A percentile compares a stretch with the other conserved stretches of the same genome.
Conservation (phyloP, 2,329 filamentous ascomycete genomes). For the Aphanoascus verrucosus region DNA sequence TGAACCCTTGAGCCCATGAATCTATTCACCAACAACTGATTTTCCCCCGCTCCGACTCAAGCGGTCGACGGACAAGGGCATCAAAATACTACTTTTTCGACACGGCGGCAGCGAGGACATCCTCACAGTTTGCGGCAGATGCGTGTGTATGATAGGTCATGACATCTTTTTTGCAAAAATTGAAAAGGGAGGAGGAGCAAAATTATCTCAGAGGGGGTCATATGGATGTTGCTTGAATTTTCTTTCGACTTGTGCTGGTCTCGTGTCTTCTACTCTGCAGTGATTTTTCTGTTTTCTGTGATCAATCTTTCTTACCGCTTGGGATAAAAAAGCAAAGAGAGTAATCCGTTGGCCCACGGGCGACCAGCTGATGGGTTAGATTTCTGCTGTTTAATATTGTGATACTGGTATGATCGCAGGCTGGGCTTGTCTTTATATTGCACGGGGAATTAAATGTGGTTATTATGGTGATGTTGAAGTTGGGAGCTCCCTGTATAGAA, state of each 20-base stretch:
- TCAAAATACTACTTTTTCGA: not conserved
- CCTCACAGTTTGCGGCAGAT: not conserved
- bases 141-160: constrained; percentile 12
- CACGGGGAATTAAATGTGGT: not conserved
- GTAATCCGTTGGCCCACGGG: not conserved
- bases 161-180: not conserved
- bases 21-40: not conserved
- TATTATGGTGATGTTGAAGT: not conserved
- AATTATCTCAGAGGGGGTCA: not conserved
- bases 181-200: not conserved
- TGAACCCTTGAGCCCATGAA: constrained; percentile 11
- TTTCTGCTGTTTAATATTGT: not conserved
- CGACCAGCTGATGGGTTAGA: constrained; percentile 5
- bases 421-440: not conserved
- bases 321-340: constrained; percentile 5
- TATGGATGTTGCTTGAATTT: not conserved
- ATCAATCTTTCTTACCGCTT: not conserved
- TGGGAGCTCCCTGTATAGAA: not conserved
- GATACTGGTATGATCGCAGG: not conserved
- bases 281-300: not conserved
- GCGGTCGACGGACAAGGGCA: not conserved
- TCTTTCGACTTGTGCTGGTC: not conserved
- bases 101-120: not conserved
- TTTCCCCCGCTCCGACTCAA: not conserved
- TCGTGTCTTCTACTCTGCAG: not conserved